Percentiles rank a stretch among this genome's conserved stretches.
Conservation (phyloP, 257 asterid genomes). For the Penstemon barbatus region DNA sequence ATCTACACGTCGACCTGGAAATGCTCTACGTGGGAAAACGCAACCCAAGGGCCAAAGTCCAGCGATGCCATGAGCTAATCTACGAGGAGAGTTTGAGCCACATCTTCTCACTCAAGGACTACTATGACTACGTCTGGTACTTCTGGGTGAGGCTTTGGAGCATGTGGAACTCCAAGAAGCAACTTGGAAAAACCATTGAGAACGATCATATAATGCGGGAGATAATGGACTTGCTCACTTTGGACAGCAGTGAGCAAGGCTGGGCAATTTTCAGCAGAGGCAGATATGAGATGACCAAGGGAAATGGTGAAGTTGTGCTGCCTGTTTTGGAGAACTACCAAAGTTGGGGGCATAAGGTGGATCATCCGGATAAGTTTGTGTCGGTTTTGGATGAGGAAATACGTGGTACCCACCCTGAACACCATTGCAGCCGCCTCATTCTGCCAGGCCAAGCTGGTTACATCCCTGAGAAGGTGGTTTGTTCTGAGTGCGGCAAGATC, state of each 20-base stretch:
- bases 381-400: slow-evolving; percentile 46
- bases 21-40: slow-evolving; percentile 86
- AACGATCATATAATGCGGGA: slow-evolving; percentile 66
- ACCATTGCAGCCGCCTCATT: slow-evolving; percentile 75
- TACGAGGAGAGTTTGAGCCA: slow-evolving; percentile 60
- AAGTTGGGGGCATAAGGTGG: slow-evolving; percentile 51
- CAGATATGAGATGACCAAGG: slow-evolving; percentile 51
- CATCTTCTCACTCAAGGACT: slow-evolving; percentile 43
- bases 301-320: slow-evolving; percentile 44
- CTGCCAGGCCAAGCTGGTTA: slow-evolving; percentile 66
- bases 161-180: slow-evolving; percentile 93
- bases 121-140: slow-evolving; percentile 66
- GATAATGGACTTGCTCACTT: slow-evolving; percentile 57
- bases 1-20: slow-evolving; percentile 52
- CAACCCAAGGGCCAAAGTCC: slow-evolving; percentile 61
- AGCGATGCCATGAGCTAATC: slow-evolving; percentile 59
- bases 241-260: slow-evolving; percentile 71
- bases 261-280: slow-evolving; percentile 86
- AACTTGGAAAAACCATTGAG: slow-evolving; percentile 55
- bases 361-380: slow-evolving; percentile 51
- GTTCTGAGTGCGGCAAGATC: slow-evolving; percentile 71
- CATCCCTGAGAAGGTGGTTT: slow-evolving; percentile 65
- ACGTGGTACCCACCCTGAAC: slow-evolving; percentile 46
- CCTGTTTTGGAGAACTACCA: slow-evolving; percentile 40
- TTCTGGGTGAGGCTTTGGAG: slow-evolving; percentile 87